Evolutionary conservation across 2,329 filamentous ascomycete genomes (phyloP).

Genomic region (Trichoderma oligosporum): DNA sequence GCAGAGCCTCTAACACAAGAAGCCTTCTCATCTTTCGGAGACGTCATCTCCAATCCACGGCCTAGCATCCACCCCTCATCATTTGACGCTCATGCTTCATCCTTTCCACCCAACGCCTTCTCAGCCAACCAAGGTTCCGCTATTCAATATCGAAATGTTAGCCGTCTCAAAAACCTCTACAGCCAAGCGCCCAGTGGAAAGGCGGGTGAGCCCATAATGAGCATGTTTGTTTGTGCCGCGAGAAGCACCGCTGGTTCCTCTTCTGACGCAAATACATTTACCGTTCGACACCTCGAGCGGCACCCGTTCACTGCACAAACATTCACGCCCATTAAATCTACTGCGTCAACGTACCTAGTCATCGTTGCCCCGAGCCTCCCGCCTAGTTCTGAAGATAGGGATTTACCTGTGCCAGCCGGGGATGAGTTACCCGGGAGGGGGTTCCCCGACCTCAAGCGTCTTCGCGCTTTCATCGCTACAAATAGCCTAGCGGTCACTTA

Average conservation of each 20-base stretch:
- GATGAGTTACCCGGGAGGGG: slow-evolving; percentile 54
- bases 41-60: slow-evolving; percentile 72
- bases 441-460: slow-evolving; percentile 65
- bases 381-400: slow-evolving; percentile 29
- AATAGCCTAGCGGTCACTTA: slow-evolving; percentile 86
- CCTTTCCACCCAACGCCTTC: slow-evolving; percentile 46
- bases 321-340: slow-evolving; percentile 70
- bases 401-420: slow-evolving; percentile 29
- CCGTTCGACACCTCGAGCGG: slow-evolving; percentile 71
- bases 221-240: slow-evolving; percentile 76
- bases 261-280: slow-evolving; percentile 43
- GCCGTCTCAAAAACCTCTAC: slow-evolving; percentile 70
- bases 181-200: slow-evolving; percentile 55
- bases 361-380: slow-evolving; percentile 79
- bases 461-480: slow-evolving; percentile 75
- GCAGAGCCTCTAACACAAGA: slow-evolving; percentile 64
- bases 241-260: slow-evolving; percentile 23
- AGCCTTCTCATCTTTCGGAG: slow-evolving; percentile 75
- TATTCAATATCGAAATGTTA: slow-evolving; percentile 79
- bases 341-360: slow-evolving; percentile 65
- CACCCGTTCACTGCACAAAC: slow-evolving; percentile 95
- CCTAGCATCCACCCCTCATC: slow-evolving; percentile 50
- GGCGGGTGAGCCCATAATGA: slow-evolving; percentile 64
- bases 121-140: slow-evolving; percentile 83
- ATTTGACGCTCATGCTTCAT: slow-evolving; percentile 38